phyloP scores from a whole-genome alignment of 352 stramenopile genomes.

The Globisporangium nodosum region DNA sequence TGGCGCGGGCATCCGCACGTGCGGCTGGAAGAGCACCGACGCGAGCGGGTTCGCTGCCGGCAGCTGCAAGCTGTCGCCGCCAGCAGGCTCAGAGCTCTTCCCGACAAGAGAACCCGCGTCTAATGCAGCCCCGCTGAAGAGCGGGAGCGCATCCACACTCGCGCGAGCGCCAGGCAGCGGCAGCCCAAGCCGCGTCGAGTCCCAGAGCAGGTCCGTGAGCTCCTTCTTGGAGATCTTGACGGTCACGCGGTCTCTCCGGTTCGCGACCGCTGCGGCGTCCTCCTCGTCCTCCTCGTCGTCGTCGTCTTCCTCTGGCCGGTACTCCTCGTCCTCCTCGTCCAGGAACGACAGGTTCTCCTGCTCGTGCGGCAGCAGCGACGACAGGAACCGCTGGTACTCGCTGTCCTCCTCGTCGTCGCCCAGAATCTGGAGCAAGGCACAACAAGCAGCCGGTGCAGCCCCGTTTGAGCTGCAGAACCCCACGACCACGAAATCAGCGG shows the following conservation, averaged over 20 bases:
- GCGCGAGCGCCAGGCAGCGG: constrained; percentile 2
- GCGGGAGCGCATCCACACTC: not conserved
- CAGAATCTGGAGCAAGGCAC: constrained; percentile 7
- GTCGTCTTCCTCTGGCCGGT: constrained; percentile 65
- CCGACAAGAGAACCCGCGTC: not conserved
- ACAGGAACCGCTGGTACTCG: constrained; percentile 82
- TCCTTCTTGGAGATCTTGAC: constrained; percentile 77
- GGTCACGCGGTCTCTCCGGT: constrained; percentile 15
- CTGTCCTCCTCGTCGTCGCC: constrained; percentile 34
- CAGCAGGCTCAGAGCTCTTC: not conserved
- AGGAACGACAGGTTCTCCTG: constrained; percentile 73
- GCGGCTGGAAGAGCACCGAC: not conserved
- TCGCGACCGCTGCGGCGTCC: constrained; percentile 8
- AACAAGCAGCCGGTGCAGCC: not conserved
- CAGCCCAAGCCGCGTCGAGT: constrained; percentile 68
- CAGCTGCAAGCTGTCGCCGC: not conserved
- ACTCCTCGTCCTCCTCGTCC: constrained; percentile 84
- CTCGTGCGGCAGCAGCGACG: constrained; percentile 68
- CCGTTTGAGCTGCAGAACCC: not conserved
- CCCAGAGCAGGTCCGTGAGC: constrained; percentile 73
- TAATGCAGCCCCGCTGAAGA: not conserved
- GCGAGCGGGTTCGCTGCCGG: not conserved
- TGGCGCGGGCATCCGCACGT: not conserved
- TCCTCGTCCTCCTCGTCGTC: constrained; percentile 62
- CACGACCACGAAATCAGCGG: too few relatives aligned